phyloP scores from a whole-genome alignment of 306 rosid species.

The Mimosa bimucronata region DNA sequence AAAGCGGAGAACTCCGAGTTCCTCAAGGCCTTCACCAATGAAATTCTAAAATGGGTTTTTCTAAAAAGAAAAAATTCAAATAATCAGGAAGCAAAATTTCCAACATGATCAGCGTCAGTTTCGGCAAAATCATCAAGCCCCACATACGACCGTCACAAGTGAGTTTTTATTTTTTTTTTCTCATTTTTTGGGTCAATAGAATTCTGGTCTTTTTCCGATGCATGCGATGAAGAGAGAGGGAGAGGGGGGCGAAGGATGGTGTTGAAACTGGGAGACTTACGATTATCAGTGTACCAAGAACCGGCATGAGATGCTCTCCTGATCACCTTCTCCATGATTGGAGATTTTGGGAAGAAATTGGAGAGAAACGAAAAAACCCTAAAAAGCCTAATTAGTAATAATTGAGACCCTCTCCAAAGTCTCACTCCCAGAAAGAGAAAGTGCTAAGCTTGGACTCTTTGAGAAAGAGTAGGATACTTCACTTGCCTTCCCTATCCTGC shows the following conservation, averaged over 20 bases:
- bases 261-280: conserved; percentile 50
- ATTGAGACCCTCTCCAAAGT: not conserved
- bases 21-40: not conserved
- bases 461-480: not conserved
- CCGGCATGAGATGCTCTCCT: conserved; percentile 81
- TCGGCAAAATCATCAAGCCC: conserved; percentile 11
- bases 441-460: not conserved
- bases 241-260: not conserved
- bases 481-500: not conserved
- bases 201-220: not conserved
- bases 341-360: not conserved
- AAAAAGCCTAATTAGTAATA: not conserved
- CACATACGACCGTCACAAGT: not conserved
- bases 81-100: not conserved
- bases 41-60: not conserved
- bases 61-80: too few species aligned
- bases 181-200: not conserved
- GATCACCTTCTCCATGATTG: conserved; percentile 55
- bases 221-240: not conserved
- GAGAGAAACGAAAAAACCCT: conserved; percentile 4
- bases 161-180: not conserved
- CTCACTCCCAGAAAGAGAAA: not conserved
- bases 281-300: conserved; percentile 76
- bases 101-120: conserved; percentile 16
- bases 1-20: not conserved